Conservation (phyloP, 345 rosid genomes). For the Odontarrhena argentea region DNA sequence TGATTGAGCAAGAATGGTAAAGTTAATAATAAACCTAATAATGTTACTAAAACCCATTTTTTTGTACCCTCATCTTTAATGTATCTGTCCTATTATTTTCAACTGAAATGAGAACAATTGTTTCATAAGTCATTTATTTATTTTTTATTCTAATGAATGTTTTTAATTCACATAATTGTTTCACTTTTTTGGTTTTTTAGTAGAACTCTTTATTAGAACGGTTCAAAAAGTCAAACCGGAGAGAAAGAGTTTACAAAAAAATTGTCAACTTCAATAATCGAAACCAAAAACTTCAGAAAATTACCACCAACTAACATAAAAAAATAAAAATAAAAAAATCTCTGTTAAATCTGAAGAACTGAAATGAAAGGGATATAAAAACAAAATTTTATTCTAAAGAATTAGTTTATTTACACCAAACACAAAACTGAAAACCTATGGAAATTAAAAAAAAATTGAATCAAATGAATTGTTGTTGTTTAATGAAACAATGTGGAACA, state of each 20-base stretch:
- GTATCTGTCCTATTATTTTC: constrained; percentile 4
- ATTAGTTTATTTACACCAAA: constrained; percentile 31
- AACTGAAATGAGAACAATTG: constrained; percentile 24
- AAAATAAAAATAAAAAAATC: too few species aligned
- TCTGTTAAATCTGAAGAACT: too few species aligned
- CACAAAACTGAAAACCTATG: background rate
- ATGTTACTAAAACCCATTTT: constrained; percentile 2
- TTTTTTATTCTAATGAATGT: background rate
- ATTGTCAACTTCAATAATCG: too few species aligned
- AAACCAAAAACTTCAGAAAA: too few species aligned
- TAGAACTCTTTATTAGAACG: too few species aligned
- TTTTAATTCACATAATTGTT: background rate
- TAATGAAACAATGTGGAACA: constrained; percentile 8
- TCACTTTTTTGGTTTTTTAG: too few species aligned
- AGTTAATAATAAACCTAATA: background rate
- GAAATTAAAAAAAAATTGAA: constrained; percentile 12
- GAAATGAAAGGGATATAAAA: background rate
- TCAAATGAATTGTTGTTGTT: constrained; percentile 33
- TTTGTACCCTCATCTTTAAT: background rate
- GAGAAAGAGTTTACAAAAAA: too few species aligned
- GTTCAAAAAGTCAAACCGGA: too few species aligned
- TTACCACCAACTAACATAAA: too few species aligned
- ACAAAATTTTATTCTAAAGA: constrained; percentile 11
- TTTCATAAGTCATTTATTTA: background rate
- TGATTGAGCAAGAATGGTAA: background rate